These are phyloP conservation scores for Dactylellina haptotyla DNA, from an alignment of 2,329 filamentous ascomycete species.

Conservation along the genomic window DNA sequence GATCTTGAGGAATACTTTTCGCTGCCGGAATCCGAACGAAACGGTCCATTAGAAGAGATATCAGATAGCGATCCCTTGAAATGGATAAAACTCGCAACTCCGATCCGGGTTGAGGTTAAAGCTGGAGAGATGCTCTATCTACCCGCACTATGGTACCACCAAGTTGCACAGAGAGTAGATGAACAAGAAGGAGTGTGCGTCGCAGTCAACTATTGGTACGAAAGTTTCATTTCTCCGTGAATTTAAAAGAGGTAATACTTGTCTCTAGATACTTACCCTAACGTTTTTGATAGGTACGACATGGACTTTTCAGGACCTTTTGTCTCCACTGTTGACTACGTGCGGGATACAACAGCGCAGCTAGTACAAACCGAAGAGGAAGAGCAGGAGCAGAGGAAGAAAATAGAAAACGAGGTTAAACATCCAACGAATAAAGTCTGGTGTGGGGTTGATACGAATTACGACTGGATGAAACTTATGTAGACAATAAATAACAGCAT, in stretches of 20 bases:
- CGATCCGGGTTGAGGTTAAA: constrained; percentile 74
- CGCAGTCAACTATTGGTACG: constrained; percentile 83
- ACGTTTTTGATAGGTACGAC: constrained; percentile 71
- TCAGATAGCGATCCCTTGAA: constrained; percentile 70
- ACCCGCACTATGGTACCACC: constrained; percentile 85
- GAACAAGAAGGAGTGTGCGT: constrained; percentile 76
- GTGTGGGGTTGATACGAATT: neutral
- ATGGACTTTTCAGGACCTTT: constrained; percentile 78
- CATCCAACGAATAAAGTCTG: neutral
- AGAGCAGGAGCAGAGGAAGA: neutral
- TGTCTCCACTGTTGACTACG: constrained; percentile 71
- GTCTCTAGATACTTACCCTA: neutral
- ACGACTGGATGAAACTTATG: constrained; percentile 2
- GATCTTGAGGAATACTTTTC: constrained; percentile 37
- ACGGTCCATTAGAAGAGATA: constrained; percentile 22
- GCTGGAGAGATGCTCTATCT: constrained; percentile 84
- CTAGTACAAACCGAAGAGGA: constrained; percentile 7
- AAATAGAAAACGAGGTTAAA: neutral
- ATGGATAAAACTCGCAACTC: constrained; percentile 64
- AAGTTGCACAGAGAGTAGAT: constrained; percentile 75
- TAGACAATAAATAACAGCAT: too few species aligned
- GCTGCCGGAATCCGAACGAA: constrained; percentile 16
- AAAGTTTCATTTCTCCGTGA: neutral
- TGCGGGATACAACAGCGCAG: constrained; percentile 57
- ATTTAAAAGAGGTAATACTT: too few species aligned